Conservation (phyloP, 441 rosid species). For the Melastoma candidum region DNA sequence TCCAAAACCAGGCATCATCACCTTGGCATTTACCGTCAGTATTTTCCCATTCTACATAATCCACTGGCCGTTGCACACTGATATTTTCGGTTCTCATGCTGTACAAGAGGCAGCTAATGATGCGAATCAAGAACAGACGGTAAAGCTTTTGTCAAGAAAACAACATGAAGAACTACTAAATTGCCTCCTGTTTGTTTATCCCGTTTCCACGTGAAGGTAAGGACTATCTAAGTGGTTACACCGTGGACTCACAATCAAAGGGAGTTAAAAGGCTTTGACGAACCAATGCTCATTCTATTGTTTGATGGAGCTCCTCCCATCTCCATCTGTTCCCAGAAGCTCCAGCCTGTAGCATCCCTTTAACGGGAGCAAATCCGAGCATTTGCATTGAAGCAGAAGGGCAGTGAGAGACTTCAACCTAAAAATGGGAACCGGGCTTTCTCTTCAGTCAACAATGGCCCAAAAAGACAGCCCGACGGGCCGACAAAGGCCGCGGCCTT, state of each 20-base stretch:
- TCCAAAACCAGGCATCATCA: too few species aligned
- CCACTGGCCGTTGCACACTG: slow-evolving; percentile 68
- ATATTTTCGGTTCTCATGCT: slow-evolving; percentile 64
- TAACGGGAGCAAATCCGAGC: slow-evolving; percentile 67
- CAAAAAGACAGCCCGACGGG: too few species aligned
- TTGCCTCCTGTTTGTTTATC: too few species aligned
- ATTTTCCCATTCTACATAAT: slow-evolving; percentile 58
- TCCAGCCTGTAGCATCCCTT: slow-evolving; percentile 55
- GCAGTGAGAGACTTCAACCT: slow-evolving; percentile 66
- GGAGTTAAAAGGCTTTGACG: slow-evolving; percentile 18
- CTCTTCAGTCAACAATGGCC: too few species aligned
- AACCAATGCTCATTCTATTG: slow-evolving; percentile 80
- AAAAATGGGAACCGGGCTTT: too few species aligned
- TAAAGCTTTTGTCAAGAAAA: too few species aligned
- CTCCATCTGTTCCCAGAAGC: slow-evolving; percentile 72
- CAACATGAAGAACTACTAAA: too few species aligned
- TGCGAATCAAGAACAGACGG: slow-evolving; percentile 16
- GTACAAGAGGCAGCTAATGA: slow-evolving; percentile 55
- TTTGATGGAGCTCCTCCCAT: slow-evolving; percentile 43
- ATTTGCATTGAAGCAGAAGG: slow-evolving; percentile 72
- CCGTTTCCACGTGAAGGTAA: too few species aligned
- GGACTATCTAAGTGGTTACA: too few species aligned
- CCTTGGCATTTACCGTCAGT: slow-evolving; percentile 42
- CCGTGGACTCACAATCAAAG: neutral
- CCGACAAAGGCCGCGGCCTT: too few species aligned